phyloP scores from a whole-genome alignment of 805 yeast genomes.

The Candida ficus region DNA sequence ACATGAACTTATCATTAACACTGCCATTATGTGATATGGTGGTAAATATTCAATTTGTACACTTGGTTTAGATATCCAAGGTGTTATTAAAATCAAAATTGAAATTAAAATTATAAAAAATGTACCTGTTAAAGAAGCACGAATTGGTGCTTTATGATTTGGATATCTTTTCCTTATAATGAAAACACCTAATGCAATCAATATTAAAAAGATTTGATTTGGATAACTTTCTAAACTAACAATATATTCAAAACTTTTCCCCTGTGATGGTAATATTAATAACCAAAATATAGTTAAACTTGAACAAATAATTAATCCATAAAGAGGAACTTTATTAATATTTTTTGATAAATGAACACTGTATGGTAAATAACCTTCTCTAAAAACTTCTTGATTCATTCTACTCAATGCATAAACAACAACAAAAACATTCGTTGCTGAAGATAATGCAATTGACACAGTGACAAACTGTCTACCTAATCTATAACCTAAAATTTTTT shows the following conservation, averaged over 20 bases:
- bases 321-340: conserved; percentile 53
- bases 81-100: conserved; percentile 45
- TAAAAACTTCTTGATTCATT: conserved; percentile 58
- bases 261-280: conserved; percentile 29
- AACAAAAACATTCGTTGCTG: conserved; percentile 60
- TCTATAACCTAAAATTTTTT: conserved; percentile 46
- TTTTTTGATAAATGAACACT: conserved; percentile 48
- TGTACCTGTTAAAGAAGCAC: conserved; percentile 46
- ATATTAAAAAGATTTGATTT: conserved; percentile 41
- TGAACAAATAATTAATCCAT: conserved; percentile 36
- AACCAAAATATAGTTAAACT: conserved; percentile 30
- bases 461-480: conserved; percentile 53
- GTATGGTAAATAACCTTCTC: conserved; percentile 59
- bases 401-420: conserved; percentile 55
- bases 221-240: conserved; percentile 44
- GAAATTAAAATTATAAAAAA: conserved; percentile 40
- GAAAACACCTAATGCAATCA: conserved; percentile 54
- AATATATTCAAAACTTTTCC: conserved; percentile 35
- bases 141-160: conserved; percentile 43
- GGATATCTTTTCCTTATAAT: conserved; percentile 47
- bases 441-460: conserved; percentile 51
- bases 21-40: conserved; percentile 35
- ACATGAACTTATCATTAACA: conserved; percentile 38
- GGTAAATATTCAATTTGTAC: conserved; percentile 20
- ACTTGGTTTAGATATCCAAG: conserved; percentile 28